Evolutionary conservation across 441 rosid species (phyloP).

Genomic region (Populus hybrid): DNA sequence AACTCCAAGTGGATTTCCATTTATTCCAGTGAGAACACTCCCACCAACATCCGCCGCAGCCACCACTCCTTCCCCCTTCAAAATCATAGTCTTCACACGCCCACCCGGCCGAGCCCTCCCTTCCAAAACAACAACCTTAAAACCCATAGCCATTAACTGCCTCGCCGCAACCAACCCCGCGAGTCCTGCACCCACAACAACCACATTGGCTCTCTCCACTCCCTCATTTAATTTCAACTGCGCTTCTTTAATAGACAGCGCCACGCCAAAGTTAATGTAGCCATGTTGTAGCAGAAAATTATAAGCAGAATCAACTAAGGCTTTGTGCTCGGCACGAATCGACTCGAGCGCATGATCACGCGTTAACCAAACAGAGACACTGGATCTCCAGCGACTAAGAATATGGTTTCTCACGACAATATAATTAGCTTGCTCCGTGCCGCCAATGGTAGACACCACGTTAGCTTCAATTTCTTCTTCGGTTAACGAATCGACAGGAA

Average conservation of each 20-base stretch:
- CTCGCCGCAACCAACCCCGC: constrained; percentile 86
- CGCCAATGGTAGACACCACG: constrained; percentile 71
- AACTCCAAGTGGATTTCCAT: constrained; percentile 91
- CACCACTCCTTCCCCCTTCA: constrained; percentile 68
- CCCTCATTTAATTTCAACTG: constrained; percentile 50
- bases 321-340: constrained; percentile 62
- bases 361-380: constrained; percentile 73
- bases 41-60: constrained; percentile 90
- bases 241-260: constrained; percentile 65
- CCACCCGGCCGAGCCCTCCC: constrained; percentile 83
- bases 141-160: constrained; percentile 76
- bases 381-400: constrained; percentile 77
- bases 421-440: constrained; percentile 71
- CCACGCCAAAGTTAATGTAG: constrained; percentile 76
- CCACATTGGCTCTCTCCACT: constrained; percentile 60
- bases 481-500: constrained; percentile 82
- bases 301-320: constrained; percentile 66
- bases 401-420: constrained; percentile 83
- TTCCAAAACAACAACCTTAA: constrained; percentile 82
- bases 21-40: constrained; percentile 86
- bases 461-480: constrained; percentile 97
- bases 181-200: constrained; percentile 79
- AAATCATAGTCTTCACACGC: constrained; percentile 72
- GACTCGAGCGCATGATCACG: constrained; percentile 71
- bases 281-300: constrained; percentile 74